Evolutionary conservation across 805 yeast genomes (phyloP), one percentile per base, ranked within the genome.

Genomic region (Ogataea nakhonphanomensis): DNA sequence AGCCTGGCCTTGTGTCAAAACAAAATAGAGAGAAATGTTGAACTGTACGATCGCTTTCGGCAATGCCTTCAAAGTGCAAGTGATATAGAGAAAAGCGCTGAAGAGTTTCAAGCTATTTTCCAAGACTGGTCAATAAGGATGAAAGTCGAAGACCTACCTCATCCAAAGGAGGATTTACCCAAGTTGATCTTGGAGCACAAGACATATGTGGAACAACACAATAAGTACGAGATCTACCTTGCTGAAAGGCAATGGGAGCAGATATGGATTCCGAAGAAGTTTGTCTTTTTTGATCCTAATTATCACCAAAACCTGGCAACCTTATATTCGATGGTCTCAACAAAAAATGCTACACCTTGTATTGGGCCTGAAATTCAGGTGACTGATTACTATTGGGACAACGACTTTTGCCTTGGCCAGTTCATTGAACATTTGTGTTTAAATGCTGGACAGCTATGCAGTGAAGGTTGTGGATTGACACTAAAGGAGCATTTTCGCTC

Each of bases 271-370:
- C 45, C 53, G 7, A 62, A 59, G 50, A 70, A 72, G 33, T 64
- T 71, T 31, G 70, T 79, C n/a, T 71, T 76, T 54, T 61, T 74
- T 49, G 93, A 76, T 28, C 85, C 89, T 0, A 74, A 76, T 13
- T 70, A 73, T 30, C 96, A 91, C 57, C 95, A 88, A 54, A 83
- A 76, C 51, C 78, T 95, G 23, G 76, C 84, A 5, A 76, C 88
- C 10, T 66, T 91, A 17, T 87, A 84, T 54, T 84, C 95, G 1
- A 77, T 87, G 65, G 91, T 89, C 0, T 84, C 91, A 3, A 76
- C 81, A 7, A 83, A 81, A 52, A 84, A 87, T 29, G 84, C 95
- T 0, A 88, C 95, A 0, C 97, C 97, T 0, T 93, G 99, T 55
- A 69, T 80, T 29, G 98, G 98, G 0, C 99, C 99, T 0, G 87